Base-by-base conservation (phyloP, 75 land plant species). In the Cryptomeria japonica region DNA sequence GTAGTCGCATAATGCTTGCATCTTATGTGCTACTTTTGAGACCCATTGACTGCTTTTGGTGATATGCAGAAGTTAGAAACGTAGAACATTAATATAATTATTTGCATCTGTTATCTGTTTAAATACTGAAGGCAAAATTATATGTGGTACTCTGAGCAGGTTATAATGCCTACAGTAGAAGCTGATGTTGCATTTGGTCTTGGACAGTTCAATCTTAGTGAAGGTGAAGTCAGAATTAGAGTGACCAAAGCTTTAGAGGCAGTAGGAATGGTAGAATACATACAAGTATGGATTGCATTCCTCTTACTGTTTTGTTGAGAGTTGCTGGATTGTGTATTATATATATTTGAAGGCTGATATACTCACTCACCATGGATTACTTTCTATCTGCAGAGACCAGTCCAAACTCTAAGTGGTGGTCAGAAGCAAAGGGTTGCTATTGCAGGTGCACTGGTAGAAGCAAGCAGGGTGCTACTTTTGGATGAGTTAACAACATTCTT, bases 101-200 rank as follows among this genome's bases (percentile, higher is more conserved):
- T 31, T 9, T 75, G 16, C n/a, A 42, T 41, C n/a, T 80, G 44
- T 80, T 25, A 25, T 80, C 25, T 42, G 44, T 42, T 80, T 41
- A 38, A 38, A 80, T 80, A 80, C 46, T 80, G 83, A 80, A 41
- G 49, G 25, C 11, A 42, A 80, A 25, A 10, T 10, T 80, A 44
- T 19, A 42, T 80, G n/a, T 41, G 83, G 85, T 58, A 84, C n/a
- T 49, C 55, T 87, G 22, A 83, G 42, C 86, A 97, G 99, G 99
- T 98, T 72, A 95, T 98, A 55, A 97, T 98, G 99, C 99, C 99
- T 9, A 98, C 99, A 18, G 99, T 94, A 15, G 99, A 96, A 94
- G 96, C 96, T 41, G 99, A 98, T 92, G 99, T 97, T 82, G 97
- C 99, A 37, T 98, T 97, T 91, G 99, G 99, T 85, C 96, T 98